phyloP scores from a whole-genome alignment of 768 basidiomycete species.

The Suillus cothurnatus region DNA sequence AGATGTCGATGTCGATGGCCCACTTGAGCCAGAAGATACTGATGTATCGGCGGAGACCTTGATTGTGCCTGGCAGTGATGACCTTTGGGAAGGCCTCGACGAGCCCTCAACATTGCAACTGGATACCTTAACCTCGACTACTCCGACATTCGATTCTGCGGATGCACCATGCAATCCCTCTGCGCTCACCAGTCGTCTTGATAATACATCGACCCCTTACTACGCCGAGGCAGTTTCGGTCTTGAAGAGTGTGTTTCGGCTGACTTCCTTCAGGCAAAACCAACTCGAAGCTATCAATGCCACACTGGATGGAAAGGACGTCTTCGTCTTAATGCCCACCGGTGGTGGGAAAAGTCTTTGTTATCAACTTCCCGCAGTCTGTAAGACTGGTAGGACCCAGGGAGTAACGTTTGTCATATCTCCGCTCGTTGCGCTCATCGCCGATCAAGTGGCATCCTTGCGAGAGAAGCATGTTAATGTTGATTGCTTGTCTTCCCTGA shows the following conservation, averaged over 20 bases:
- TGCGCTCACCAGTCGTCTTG: slow-evolving; percentile 19
- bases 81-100: slow-evolving; percentile 50
- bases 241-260: slow-evolving; percentile 51
- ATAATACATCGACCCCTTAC: slow-evolving; percentile 35
- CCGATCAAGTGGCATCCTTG: slow-evolving; percentile 81
- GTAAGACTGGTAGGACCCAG: slow-evolving; percentile 63
- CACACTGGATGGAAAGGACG: slow-evolving; percentile 78
- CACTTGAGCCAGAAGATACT: slow-evolving; percentile 24
- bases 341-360: slow-evolving; percentile 91
- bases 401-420: slow-evolving; percentile 91
- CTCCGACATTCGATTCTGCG: slow-evolving; percentile 13
- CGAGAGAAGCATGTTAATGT: slow-evolving; percentile 66
- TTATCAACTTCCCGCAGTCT: slow-evolving; percentile 90
- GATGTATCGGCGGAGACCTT: slow-evolving; percentile 22
- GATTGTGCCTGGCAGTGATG: slow-evolving; percentile 42
- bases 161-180: slow-evolving; percentile 15
- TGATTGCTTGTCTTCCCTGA: slow-evolving; percentile 66
- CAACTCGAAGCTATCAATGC: slow-evolving; percentile 87
- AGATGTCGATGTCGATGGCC: slow-evolving; percentile 10
- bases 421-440: slow-evolving; percentile 86
- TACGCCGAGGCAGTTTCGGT: slow-evolving; percentile 33
- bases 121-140: slow-evolving; percentile 29
- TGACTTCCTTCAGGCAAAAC: slow-evolving; percentile 73
- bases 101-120: slow-evolving; percentile 35
- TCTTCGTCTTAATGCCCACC: slow-evolving; percentile 96